Evolutionary conservation across 805 yeast genomes (phyloP), one percentile per base, ranked within the genome.

Genomic region (Huiozyma naganishii): DNA sequence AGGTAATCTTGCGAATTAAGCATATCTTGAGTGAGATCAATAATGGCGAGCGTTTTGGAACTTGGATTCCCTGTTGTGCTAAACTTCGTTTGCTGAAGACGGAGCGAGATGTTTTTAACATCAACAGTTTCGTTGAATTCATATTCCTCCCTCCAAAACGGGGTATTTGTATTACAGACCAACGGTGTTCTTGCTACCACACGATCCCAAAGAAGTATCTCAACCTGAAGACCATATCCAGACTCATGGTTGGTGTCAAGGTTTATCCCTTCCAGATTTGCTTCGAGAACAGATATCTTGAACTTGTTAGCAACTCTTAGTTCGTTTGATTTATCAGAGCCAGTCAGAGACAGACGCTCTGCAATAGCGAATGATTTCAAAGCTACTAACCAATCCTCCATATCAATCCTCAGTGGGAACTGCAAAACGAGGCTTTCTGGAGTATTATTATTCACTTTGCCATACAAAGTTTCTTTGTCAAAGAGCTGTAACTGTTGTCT

Each of bases 91-190:
- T 39, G 56, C 52, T 67, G 79, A 44, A 76, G 67, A 40, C 67
- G 61, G 11, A 76, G 69, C 49, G 67, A 75, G 50, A 77, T 68
- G 57, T 68, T 70, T 53, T 70, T 75, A 3, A 79, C 76, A 38
- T 70, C 48, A 6, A 66, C 43, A 7, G 84, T 81, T 36, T 80
- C 65, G 41, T 79, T 76, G n/a, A 83, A 65, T 1, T 72, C 64
- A 55, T 84, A 83, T 38, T 71, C 76, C 54, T 89, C 95, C 55
- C 88, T 77, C 92, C 95, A 89, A 57, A 85, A 85, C 1, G 95
- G 89, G 43, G 71, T 70, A 0, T 59, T 50, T 3, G 60, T 45
- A 39, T 72, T 66, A 33, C 68, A 65, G 0, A 80, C 80, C 6
- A 76, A 67, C 2, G 88, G 80, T 0, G 96, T 85, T 50, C 87